phyloP scores from a whole-genome alignment of 2,329 filamentous ascomycete species.

The Dothiorella sarmentorum region DNA sequence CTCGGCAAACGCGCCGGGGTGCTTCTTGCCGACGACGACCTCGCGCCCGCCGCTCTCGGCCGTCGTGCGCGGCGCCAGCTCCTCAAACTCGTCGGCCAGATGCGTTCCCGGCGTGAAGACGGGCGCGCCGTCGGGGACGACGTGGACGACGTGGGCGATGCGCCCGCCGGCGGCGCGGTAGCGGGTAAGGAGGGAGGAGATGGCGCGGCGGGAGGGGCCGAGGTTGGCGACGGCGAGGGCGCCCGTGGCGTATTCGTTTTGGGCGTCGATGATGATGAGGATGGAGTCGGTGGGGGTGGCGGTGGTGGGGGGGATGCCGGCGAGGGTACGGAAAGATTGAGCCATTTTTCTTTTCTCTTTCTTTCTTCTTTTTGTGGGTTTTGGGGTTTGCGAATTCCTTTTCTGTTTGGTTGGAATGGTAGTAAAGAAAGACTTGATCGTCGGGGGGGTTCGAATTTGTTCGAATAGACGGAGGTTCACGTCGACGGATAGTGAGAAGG shows the following conservation, averaged over 20 bases:
- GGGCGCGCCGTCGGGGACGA: conserved; percentile 58
- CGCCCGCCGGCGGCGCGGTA: conserved; percentile 56
- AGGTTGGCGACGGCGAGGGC: conserved; percentile 56
- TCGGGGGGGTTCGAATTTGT: neutral
- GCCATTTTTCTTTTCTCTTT: neutral
- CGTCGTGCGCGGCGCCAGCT: conserved; percentile 51
- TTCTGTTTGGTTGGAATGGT: neutral
- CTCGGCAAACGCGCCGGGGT: conserved; percentile 58
- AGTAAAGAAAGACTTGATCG: too few species aligned
- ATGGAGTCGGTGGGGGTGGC: conserved; percentile 57
- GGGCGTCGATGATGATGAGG: conserved; percentile 66
- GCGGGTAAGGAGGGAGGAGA: conserved; percentile 54
- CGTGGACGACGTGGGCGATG: conserved; percentile 61
- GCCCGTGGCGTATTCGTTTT: conserved; percentile 65
- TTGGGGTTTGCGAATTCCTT: neutral
- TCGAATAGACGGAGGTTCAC: too few species aligned
- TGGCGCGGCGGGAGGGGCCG: conserved; percentile 52
- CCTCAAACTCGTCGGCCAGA: conserved; percentile 59
- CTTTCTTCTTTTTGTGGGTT: neutral
- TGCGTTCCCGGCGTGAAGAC: conserved; percentile 62
- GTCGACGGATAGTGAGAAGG: too few species aligned
- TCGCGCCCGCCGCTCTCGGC: conserved; percentile 37
- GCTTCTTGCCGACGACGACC: conserved; percentile 54
- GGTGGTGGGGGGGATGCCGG: conserved; percentile 55
- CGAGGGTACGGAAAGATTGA: conserved; percentile 48